A percentile compares a stretch with the other conserved stretches of the same genome.
phyloP scores from a whole-genome alignment of 345 rosid genomes.

The Pistacia vera region DNA sequence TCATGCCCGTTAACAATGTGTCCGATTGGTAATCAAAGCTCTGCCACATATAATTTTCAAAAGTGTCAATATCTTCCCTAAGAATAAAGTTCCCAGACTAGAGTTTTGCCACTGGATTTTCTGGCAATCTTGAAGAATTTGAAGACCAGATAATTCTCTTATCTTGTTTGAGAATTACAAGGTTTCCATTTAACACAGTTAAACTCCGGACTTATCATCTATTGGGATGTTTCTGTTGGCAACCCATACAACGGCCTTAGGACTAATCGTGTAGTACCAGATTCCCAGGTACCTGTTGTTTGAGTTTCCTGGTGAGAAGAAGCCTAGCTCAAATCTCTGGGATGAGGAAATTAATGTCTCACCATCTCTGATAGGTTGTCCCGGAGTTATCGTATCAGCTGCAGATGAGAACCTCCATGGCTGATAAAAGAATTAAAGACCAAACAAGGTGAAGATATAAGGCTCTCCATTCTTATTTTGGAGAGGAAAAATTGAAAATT shows the following conservation, averaged over 20 bases:
- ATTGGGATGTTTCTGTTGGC: conserved; percentile 42
- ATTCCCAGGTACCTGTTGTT: conserved; percentile 44
- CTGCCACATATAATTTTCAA: too few species aligned
- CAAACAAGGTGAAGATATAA: background rate
- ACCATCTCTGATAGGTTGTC: conserved; percentile 15
- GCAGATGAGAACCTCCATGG: background rate
- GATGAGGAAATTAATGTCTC: conserved; percentile 17
- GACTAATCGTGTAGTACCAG: conserved; percentile 36
- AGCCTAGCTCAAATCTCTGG: conserved; percentile 29
- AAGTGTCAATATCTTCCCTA: too few species aligned
- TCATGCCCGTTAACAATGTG: too few species aligned
- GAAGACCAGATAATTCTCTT: too few species aligned
- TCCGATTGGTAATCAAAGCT: too few species aligned
- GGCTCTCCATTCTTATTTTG: background rate
- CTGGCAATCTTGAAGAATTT: too few species aligned
- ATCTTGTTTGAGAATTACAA: too few species aligned
- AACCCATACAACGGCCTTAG: conserved; percentile 42
- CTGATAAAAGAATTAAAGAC: background rate
- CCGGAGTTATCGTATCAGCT: conserved; percentile 17
- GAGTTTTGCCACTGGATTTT: too few species aligned
- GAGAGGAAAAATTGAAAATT: too few species aligned
- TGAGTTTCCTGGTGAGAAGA: conserved; percentile 29
- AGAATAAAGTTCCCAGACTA: too few species aligned
- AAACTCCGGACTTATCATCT: background rate
- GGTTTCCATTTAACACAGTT: too few species aligned